Evolutionary conservation across 2,329 filamentous ascomycete genomes (phyloP).

Genomic region (Cladophialophora exuberans): DNA sequence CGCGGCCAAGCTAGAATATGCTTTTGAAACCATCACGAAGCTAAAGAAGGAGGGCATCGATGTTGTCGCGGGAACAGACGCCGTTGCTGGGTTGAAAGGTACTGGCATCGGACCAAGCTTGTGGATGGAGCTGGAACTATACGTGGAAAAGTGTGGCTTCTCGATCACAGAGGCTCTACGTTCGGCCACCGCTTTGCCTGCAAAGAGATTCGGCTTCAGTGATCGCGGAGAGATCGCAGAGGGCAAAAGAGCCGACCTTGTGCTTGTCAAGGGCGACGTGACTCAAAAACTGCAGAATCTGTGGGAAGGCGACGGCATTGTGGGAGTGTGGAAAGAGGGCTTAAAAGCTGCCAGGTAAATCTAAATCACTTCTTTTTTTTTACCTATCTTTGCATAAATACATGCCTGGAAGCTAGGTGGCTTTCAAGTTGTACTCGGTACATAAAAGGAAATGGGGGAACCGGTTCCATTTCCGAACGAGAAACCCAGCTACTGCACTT

Average conservation of each 20-base stretch:
- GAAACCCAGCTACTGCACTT: slow-evolving; percentile 21
- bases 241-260: slow-evolving; percentile 32
- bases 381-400: too few relatives aligned
- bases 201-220: slow-evolving; percentile 34
- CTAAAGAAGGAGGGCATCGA: slow-evolving; percentile 36
- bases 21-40: slow-evolving; percentile 27
- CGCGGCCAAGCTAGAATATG: slow-evolving; percentile 29
- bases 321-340: slow-evolving; percentile 32
- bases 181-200: slow-evolving; percentile 35
- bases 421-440: too few relatives aligned
- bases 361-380: too few relatives aligned
- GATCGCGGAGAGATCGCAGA: slow-evolving; percentile 37
- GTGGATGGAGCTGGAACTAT: slow-evolving; percentile 37
- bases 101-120: slow-evolving; percentile 33
- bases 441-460: too few relatives aligned
- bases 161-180: slow-evolving; percentile 34
- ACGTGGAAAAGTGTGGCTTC: slow-evolving; percentile 37
- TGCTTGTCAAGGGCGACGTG: slow-evolving; percentile 33
- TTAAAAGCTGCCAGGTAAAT: slow-evolving; percentile 27
- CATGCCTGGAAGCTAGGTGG: too few relatives aligned
- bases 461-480: slow-evolving; percentile 2
- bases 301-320: slow-evolving; percentile 30
- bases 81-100: slow-evolving; percentile 31
- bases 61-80: slow-evolving; percentile 39
- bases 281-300: slow-evolving; percentile 27